Base-by-base conservation (phyloP, 2,329 filamentous ascomycete genomes). In the Trichoderma sp. region DNA sequence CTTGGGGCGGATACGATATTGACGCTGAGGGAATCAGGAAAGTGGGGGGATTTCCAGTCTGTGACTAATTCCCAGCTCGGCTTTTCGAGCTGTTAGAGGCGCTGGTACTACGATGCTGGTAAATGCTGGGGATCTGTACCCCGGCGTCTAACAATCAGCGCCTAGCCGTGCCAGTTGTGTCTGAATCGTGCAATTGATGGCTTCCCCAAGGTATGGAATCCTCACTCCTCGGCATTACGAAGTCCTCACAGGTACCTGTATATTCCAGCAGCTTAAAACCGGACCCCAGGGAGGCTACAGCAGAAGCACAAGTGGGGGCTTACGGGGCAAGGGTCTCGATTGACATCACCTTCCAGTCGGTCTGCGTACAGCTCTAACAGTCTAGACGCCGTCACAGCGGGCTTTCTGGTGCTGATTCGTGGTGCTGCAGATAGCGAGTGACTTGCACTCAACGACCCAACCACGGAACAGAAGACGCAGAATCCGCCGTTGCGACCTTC, bases 251-350 rank as follows among this genome's bases (percentile, higher is more conserved):
- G n/a, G n/a, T n/a, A n/a, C n/a, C n/a, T n/a, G n/a, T n/a, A n/a
- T n/a, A n/a, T 13, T 42, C 39, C 7, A n/a, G 27, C 27, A 52
- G 52, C 5, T 19, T 19, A 54, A 22, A 22, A 17, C 48, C 27
- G 52, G 52, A 19, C 52, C 45, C 19, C 34, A 39, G 48, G 42
- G 45, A 50, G 45, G 59, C 45, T 63, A 34, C 32, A 53, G 29
- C 45, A 35, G n/a, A 22, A n/a, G n/a, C n/a, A n/a, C n/a, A n/a
- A 5, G 59, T 63, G 59, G 59, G 59, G 48, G 59, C 59, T 63
- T 32, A 63, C 59, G 59, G 45, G 22, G 32, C 45, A 52, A 52
- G 59, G 59, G 29, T 63, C 59, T 8, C 48, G 27, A 63, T 50
- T 63, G 59, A 45, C 17, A 32, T 25, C 25, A 19, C 32, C 45